phyloP scores from a whole-genome alignment of 495 filamentous ascomycete species.

The Xylaria palmicola region DNA sequence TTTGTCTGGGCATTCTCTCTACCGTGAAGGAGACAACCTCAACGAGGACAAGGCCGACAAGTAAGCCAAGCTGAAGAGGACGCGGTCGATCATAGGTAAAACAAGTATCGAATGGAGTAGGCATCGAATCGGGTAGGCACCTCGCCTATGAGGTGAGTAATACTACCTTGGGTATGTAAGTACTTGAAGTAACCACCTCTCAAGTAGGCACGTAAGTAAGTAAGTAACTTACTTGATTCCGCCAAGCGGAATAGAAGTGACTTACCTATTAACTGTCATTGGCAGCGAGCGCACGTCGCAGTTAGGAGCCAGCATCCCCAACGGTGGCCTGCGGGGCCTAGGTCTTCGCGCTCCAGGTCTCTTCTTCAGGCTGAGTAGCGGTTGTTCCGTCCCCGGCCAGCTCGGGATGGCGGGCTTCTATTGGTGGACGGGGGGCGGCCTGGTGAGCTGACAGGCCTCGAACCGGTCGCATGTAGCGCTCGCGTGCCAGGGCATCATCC shows the following conservation, averaged over 20 bases:
- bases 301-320: conserved; percentile 11
- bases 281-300: conserved; percentile 4
- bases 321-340: conserved; percentile 5
- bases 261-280: background rate
- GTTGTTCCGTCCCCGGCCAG: background rate
- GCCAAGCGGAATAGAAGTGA: conserved; percentile 1
- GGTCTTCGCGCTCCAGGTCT: background rate
- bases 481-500: conserved; percentile 19
- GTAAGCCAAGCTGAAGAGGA: background rate
- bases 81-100: background rate
- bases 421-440: conserved; percentile 1
- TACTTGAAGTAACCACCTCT: no score
- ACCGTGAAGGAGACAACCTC: background rate
- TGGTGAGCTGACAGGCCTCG: conserved; percentile 12
- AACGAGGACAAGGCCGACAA: background rate
- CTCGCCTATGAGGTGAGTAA: no score
- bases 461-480: conserved; percentile 12
- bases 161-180: no score
- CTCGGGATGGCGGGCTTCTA: background rate
- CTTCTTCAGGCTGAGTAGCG: conserved; percentile 14
- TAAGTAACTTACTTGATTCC: no score
- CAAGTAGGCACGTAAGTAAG: no score
- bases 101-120: background rate
- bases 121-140: background rate
- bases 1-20: background rate